Conservation (phyloP, 1,284 basidiomycete species). For the Boletus smithii region DNA sequence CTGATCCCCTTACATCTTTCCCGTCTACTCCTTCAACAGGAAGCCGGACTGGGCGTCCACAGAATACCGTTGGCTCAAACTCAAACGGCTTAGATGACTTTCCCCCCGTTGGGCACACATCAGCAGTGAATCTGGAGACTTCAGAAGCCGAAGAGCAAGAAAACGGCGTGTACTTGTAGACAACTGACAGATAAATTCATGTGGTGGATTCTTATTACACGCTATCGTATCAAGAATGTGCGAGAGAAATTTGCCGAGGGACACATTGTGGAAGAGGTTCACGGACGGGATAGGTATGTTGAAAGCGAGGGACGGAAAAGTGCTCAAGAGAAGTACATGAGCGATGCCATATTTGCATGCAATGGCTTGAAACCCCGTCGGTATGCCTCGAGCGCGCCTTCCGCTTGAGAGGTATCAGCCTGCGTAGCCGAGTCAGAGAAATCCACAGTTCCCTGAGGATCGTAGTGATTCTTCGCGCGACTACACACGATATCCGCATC, state of each 20-base stretch:
- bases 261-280: background rate
- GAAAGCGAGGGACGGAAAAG: background rate
- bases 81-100: constrained; percentile 16
- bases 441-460: constrained; percentile 54
- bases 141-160: constrained; percentile 6
- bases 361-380: constrained; percentile 54
- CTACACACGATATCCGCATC: constrained; percentile 84
- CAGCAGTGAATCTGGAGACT: background rate
- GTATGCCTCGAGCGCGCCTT: constrained; percentile 50
- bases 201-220: background rate
- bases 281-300: background rate
- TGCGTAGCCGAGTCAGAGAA: constrained; percentile 52
- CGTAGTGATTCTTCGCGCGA: constrained; percentile 76
- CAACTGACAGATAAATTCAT: constrained; percentile 2
- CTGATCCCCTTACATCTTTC: background rate
- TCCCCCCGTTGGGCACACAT: background rate
- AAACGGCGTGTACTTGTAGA: constrained; percentile 31
- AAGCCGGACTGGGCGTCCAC: constrained; percentile 6
- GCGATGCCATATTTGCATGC: constrained; percentile 43
- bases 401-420: constrained; percentile 39
- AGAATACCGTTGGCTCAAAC: constrained; percentile 1
- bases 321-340: constrained; percentile 58
- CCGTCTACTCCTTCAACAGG: background rate
- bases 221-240: background rate
- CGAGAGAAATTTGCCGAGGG: background rate